Conservation (phyloP, 768 basidiomycete species). For the Rhodosporidiobolus sp. region DNA sequence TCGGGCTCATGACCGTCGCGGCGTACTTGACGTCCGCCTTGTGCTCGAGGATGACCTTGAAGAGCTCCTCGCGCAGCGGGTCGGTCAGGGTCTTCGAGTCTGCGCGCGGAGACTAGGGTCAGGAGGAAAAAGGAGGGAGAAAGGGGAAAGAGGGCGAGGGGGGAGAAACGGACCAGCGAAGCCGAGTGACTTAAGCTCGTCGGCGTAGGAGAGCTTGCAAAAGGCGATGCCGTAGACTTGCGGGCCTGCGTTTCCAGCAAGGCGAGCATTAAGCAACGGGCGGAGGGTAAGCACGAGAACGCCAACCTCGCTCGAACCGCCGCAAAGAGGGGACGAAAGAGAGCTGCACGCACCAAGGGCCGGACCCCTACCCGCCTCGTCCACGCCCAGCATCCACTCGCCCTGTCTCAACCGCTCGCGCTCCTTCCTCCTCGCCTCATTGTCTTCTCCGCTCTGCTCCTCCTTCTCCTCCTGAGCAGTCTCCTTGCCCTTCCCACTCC, state of each 20-base stretch:
- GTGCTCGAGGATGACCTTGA: conserved; percentile 64
- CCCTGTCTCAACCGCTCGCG: too few species aligned
- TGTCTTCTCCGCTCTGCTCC: conserved; percentile 51
- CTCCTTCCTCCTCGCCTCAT: conserved; percentile 14
- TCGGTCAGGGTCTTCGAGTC: conserved; percentile 89
- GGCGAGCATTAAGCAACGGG: not conserved
- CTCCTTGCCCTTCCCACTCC: not conserved
- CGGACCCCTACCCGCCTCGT: conserved; percentile 95
- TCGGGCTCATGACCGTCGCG: conserved; percentile 66
- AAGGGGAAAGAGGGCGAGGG: not conserved
- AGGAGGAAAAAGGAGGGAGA: not conserved
- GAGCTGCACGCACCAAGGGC: conserved; percentile 62
- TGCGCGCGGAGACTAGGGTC: conserved; percentile 46
- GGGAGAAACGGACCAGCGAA: conserved; percentile 70
- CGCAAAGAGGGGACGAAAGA: not conserved
- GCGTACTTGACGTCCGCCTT: conserved; percentile 46
- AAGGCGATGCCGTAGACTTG: conserved; percentile 95
- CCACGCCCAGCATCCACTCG: conserved; percentile 79
- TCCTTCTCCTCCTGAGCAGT: conserved; percentile 32
- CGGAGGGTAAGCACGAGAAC: not conserved
- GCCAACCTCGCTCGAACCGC: not conserved
- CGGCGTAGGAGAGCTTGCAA: conserved; percentile 74
- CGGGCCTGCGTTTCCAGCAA: conserved; percentile 53
- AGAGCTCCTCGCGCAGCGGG: conserved; percentile 63
- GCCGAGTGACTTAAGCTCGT: conserved; percentile 70